A percentile compares a stretch with the other conserved stretches of the same genome.
Conservation (phyloP, 148 eudicot genomes). For the Camellia sinensis region DNA sequence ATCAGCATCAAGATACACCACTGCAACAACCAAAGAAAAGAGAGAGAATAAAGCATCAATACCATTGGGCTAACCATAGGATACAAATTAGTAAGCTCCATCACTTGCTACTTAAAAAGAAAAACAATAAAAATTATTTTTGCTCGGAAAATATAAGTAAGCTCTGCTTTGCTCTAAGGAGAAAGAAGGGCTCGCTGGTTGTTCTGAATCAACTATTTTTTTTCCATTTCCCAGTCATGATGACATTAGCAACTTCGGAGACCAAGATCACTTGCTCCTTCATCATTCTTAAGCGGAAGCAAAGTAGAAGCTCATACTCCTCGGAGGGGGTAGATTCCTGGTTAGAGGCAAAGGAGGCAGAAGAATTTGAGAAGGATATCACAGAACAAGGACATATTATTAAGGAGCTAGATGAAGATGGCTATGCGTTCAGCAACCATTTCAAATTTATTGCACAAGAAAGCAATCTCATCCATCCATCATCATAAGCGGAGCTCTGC, state of each 20-base stretch:
- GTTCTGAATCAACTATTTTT: neutral
- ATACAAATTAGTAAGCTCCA: neutral
- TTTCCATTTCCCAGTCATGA: neutral
- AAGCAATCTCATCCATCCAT: neutral
- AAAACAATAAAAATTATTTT: neutral
- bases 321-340: neutral
- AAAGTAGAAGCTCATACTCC: no score
- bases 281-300: neutral
- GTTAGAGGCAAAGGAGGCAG: neutral
- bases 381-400: neutral
- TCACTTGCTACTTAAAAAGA: neutral
- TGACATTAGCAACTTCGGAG: neutral
- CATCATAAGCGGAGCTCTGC: no score
- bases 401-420: neutral
- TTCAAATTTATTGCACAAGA: neutral
- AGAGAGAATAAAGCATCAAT: neutral
- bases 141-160: neutral
- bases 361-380: neutral
- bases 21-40: conserved; percentile 38
- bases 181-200: neutral
- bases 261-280: neutral
- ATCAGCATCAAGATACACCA: conserved; percentile 99
- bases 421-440: neutral
- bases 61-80: neutral
- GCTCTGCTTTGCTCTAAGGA: neutral